phyloP scores from a whole-genome alignment of 2,329 filamentous ascomycete species.

The Emergomyces pasteurianus region DNA sequence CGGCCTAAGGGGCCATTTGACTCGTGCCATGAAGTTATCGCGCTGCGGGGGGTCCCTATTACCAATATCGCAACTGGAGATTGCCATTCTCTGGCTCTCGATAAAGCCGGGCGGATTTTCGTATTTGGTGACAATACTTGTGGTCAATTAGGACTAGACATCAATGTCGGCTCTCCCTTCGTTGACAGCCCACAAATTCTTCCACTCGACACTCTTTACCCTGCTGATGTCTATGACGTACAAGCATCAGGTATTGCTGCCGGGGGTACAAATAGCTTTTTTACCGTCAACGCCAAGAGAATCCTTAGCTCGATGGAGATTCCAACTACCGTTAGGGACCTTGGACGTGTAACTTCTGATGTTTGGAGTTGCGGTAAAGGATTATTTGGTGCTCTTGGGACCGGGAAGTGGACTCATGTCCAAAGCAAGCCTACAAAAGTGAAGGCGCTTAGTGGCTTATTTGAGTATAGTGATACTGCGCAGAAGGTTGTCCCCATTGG shows the following conservation, averaged over 20 bases:
- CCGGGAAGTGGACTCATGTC: slow-evolving; percentile 78
- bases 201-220: slow-evolving; percentile 61
- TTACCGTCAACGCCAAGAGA: slow-evolving; percentile 66
- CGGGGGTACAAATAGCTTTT: slow-evolving; percentile 77
- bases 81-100: slow-evolving; percentile 69
- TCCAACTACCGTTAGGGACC: slow-evolving; percentile 26
- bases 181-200: slow-evolving; percentile 61
- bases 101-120: slow-evolving; percentile 65
- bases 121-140: slow-evolving; percentile 82
- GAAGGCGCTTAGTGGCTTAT: slow-evolving; percentile 68
- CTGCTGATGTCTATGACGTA: slow-evolving; percentile 49
- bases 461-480: slow-evolving; percentile 69
- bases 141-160: slow-evolving; percentile 82
- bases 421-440: slow-evolving; percentile 68
- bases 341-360: slow-evolving; percentile 55
- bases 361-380: slow-evolving; percentile 81
- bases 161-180: slow-evolving; percentile 47
- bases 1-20: slow-evolving; percentile 70
- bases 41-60: slow-evolving; percentile 59
- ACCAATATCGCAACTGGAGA: slow-evolving; percentile 71
- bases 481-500: slow-evolving; percentile 65
- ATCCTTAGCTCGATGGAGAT: slow-evolving; percentile 38
- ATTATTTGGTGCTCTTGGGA: slow-evolving; percentile 71
- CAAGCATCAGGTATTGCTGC: slow-evolving; percentile 68
- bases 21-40: slow-evolving; percentile 64